Evolutionary conservation across 768 basidiomycete species (phyloP).

Genomic region (Tephrocybe sp.): DNA sequence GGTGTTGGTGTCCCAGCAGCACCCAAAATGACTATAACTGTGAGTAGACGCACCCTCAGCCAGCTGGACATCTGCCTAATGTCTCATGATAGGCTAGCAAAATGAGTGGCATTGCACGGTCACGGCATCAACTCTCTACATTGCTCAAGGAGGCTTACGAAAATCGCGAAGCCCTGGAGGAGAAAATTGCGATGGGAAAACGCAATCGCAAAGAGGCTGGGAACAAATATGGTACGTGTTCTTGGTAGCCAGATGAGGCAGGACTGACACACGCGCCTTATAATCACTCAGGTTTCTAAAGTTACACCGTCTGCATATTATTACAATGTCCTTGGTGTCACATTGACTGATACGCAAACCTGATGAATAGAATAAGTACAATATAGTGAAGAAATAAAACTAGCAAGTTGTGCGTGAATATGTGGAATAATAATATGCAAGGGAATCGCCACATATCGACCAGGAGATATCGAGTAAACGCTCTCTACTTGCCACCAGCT

Average conservation of each 20-base stretch:
- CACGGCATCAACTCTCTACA: conserved; percentile 77
- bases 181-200: conserved; percentile 78
- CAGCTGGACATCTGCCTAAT: background rate
- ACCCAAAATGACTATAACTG: conserved; percentile 84
- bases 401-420: background rate
- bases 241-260: background rate
- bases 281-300: conserved; percentile 10
- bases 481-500: conserved; percentile 42
- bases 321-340: conserved; percentile 1
- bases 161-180: conserved; percentile 81
- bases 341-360: background rate
- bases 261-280: background rate
- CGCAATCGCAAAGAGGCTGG: conserved; percentile 87
- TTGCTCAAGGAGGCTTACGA: conserved; percentile 79
- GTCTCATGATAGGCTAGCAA: conserved; percentile 58
- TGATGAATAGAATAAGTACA: conserved; percentile 2
- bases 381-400: conserved; percentile 4
- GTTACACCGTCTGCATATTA: conserved; percentile 2
- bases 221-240: conserved; percentile 77
- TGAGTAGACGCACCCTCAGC: conserved; percentile 32
- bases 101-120: conserved; percentile 62
- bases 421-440: background rate
- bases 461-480: background rate
- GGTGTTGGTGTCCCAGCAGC: conserved; percentile 53
- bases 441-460: too few species aligned